These are phyloP conservation scores for Xylariales sp. DNA, from an alignment of 2,329 filamentous ascomycete genomes.

Conservation along the genomic window DNA sequence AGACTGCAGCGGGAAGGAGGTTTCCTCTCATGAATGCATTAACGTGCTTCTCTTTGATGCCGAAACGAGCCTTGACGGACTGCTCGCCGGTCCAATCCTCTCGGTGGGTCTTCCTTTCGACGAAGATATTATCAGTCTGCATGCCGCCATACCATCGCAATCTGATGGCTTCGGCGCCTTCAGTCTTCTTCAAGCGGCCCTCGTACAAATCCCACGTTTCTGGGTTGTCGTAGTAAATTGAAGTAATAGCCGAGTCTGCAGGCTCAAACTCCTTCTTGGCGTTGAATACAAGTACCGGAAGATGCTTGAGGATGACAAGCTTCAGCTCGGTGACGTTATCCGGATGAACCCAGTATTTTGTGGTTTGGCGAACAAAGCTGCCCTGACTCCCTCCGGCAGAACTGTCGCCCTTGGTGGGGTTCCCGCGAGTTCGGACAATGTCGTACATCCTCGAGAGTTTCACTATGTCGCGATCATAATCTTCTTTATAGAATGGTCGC, in stretches of 20 bases:
- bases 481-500: conserved; percentile 98
- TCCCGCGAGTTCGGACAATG: conserved; percentile 85
- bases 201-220: conserved; percentile 92
- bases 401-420: conserved; percentile 87
- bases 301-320: conserved; percentile 94
- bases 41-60: conserved; percentile 94
- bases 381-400: conserved; percentile 87
- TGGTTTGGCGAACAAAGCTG: conserved; percentile 94
- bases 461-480: conserved; percentile 93
- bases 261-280: conserved; percentile 92
- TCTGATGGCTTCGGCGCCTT: conserved; percentile 94
- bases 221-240: conserved; percentile 96
- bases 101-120: conserved; percentile 95
- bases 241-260: conserved; percentile 90
- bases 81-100: conserved; percentile 99
- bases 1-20: conserved; percentile 80
- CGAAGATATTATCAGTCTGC: conserved; percentile 91
- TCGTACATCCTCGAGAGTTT: conserved; percentile 95
- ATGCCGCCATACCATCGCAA: conserved; percentile 97
- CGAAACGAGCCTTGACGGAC: conserved; percentile 95
- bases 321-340: conserved; percentile 98
- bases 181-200: conserved; percentile 93
- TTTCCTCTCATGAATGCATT: conserved; percentile 84
- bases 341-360: conserved; percentile 98
- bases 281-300: conserved; percentile 96